These are phyloP conservation scores for Rhododendron ferrugineum DNA, from an alignment of 148 eudicot genomes.

Conservation along the genomic window DNA sequence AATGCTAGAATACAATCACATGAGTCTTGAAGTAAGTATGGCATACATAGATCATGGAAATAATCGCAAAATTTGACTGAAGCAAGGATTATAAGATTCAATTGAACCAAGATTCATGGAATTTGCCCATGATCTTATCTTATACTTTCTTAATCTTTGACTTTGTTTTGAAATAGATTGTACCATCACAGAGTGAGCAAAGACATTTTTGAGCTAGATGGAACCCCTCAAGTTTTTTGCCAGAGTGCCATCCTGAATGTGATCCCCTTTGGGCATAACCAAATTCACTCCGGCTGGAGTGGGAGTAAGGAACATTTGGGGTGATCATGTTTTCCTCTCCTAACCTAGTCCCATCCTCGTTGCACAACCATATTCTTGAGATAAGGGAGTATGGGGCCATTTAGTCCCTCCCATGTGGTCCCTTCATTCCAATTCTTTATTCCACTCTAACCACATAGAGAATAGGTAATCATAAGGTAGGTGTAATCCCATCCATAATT, in stretches of 20 bases:
- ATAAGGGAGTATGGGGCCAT: not conserved
- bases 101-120: not conserved
- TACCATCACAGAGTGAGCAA: not conserved
- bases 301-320: not conserved
- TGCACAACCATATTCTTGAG: not conserved
- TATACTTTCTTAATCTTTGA: not conserved
- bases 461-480: not conserved
- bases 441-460: not conserved
- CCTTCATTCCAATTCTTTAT: not conserved
- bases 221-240: not conserved
- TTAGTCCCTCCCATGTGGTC: not conserved
- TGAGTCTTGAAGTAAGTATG: not conserved
- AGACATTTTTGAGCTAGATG: not conserved
- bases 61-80: not conserved
- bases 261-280: not conserved
- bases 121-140: not conserved
- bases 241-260: not conserved
- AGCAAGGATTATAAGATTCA: not conserved
- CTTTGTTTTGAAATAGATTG: not conserved
- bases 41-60: not conserved
- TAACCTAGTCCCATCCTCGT: not conserved
- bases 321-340: not conserved
- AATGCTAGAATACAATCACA: not conserved
- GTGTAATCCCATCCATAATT: not conserved
- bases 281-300: not conserved